These are phyloP conservation scores for Trichoderma sp. DNA, from an alignment of 2,329 filamentous ascomycete genomes.

Conservation along the genomic window DNA sequence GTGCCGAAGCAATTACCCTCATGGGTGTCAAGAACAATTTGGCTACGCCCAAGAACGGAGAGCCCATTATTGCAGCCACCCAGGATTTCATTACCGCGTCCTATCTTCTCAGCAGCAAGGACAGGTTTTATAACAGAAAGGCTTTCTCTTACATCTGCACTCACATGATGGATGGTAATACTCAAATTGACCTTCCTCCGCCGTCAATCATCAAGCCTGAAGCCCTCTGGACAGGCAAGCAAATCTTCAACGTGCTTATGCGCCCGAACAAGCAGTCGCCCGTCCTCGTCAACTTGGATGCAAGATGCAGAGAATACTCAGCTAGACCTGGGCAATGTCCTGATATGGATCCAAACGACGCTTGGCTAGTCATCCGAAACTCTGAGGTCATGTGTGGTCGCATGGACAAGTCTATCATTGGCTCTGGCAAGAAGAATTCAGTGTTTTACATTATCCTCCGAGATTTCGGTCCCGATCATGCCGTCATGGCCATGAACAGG, in stretches of 20 bases:
- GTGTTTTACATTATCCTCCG: conserved; percentile 95
- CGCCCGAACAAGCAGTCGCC: conserved; percentile 80
- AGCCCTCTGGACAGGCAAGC: conserved; percentile 93
- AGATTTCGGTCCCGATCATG: conserved; percentile 88
- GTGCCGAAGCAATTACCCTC: conserved; percentile 89
- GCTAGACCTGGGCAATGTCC: conserved; percentile 55
- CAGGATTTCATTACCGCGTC: conserved; percentile 98
- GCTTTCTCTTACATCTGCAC: conserved; percentile 87
- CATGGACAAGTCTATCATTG: conserved; percentile 98
- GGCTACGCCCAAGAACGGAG: conserved; percentile 93
- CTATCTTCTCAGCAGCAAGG: conserved; percentile 87
- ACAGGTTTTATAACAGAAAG: conserved; percentile 85
- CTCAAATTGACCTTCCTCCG: conserved; percentile 78
- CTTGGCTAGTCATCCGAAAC: conserved; percentile 89
- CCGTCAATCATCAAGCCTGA: conserved; percentile 84
- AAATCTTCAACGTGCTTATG: conserved; percentile 90
- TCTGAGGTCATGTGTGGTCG: conserved; percentile 96
- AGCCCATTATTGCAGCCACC: conserved; percentile 97
- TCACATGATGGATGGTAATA: conserved; percentile 85
- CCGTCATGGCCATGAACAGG: conserved; percentile 89
- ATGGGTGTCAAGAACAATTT: conserved; percentile 99
- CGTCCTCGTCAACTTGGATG: conserved; percentile 88
- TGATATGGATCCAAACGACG: conserved; percentile 81
- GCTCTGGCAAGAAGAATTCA: conserved; percentile 94
- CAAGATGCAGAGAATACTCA: conserved; percentile 81